phyloP scores from a whole-genome alignment of 371 early-diverging fungal species.

The Mucor sp. region DNA sequence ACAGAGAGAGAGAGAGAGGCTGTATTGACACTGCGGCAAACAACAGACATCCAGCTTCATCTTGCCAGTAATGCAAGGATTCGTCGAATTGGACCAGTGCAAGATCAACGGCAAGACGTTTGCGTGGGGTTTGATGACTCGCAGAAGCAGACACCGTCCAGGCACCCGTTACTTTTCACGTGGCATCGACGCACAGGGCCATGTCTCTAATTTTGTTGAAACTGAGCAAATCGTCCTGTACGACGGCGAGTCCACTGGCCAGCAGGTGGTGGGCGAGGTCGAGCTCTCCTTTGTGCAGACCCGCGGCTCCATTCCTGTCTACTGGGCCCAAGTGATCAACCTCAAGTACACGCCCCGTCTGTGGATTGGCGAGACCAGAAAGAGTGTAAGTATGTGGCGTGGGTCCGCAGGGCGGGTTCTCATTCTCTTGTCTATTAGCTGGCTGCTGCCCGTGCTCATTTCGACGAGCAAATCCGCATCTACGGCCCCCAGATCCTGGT shows the following conservation, averaged over 20 bases:
- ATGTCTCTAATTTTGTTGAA: conserved; percentile 98
- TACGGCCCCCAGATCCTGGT: conserved; percentile 86
- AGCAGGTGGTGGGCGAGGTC: conserved; percentile 29
- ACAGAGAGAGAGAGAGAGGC: no score
- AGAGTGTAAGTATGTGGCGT: conserved; percentile 56
- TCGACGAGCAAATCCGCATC: conserved; percentile 63
- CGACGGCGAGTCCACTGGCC: conserved; percentile 34
- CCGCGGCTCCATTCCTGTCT: conserved; percentile 98
- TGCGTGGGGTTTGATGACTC: conserved; percentile 79
- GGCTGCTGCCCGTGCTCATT: conserved; percentile 69
- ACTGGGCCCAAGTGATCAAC: conserved; percentile 94
- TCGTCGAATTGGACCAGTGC: conserved; percentile 54
- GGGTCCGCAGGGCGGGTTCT: no score
- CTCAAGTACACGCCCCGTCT: conserved; percentile 92
- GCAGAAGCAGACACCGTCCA: conserved; percentile 77
- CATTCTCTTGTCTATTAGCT: conserved; percentile 2
- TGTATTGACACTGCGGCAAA: not conserved
- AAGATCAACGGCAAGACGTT: conserved; percentile 66
- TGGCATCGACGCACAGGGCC: conserved; percentile 92
- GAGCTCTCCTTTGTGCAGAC: conserved; percentile 87
- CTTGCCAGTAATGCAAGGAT: conserved; percentile 91
- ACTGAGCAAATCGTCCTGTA: conserved; percentile 92
- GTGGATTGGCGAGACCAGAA: conserved; percentile 66
- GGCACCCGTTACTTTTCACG: conserved; percentile 94
- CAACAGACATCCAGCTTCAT: conserved; percentile 76